A percentile compares a stretch with the other conserved stretches of the same genome.
Evolutionary conservation across 78 protist species (phyloP).

Genomic region (Planoprotostelium fungivorum): DNA sequence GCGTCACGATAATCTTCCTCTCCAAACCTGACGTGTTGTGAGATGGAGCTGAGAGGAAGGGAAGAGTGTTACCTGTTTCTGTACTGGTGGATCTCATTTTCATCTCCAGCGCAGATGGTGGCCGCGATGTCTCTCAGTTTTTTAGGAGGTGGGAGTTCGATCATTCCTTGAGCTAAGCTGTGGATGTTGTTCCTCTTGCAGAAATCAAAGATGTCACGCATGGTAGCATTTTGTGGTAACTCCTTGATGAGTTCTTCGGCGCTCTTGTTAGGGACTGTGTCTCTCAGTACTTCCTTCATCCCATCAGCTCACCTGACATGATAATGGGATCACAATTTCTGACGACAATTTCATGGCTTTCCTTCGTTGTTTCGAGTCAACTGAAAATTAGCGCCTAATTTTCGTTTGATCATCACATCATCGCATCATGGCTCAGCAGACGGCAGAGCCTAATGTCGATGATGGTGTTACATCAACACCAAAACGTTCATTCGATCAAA

Average conservation of each 20-base stretch:
- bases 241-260: not conserved
- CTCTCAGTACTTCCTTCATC: too few relatives aligned
- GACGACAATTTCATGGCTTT: too few relatives aligned
- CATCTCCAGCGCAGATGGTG: not conserved
- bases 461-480: too few relatives aligned
- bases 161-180: conserved; percentile 31
- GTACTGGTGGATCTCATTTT: conserved; percentile 5
- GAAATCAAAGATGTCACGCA: conserved; percentile 36
- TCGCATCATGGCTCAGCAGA: too few relatives aligned
- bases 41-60: not conserved
- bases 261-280: too few relatives aligned
- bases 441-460: too few relatives aligned
- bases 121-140: conserved; percentile 14
- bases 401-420: too few relatives aligned
- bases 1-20: conserved; percentile 14
- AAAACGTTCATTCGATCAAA: too few relatives aligned
- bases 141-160: conserved; percentile 36
- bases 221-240: not conserved
- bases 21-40: not conserved
- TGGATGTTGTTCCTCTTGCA: conserved; percentile 12
- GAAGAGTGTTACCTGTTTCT: not conserved
- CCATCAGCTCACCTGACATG: too few relatives aligned
- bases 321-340: too few relatives aligned
- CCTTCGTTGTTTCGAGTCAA: too few relatives aligned
- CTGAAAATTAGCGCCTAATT: too few relatives aligned